Evolutionary conservation across 1,284 basidiomycete species (phyloP).

Genomic region (Heterobasidion annosum): DNA sequence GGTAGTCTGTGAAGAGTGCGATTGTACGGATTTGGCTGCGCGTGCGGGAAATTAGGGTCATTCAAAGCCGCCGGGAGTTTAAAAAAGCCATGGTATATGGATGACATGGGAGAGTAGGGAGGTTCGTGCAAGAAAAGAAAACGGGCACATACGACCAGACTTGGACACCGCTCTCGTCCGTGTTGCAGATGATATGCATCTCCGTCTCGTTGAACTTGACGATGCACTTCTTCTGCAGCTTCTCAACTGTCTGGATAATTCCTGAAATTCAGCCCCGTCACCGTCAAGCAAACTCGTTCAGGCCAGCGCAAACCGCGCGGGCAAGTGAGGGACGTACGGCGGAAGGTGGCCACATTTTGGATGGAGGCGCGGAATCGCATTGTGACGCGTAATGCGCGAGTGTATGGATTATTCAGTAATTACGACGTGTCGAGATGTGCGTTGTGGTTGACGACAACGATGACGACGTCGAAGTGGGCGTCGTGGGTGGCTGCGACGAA

Average conservation of each 20-base stretch:
- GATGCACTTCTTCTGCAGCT: constrained; percentile 76
- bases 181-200: constrained; percentile 80
- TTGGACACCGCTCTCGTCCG: constrained; percentile 80
- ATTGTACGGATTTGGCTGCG: constrained; percentile 51
- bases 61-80: not conserved
- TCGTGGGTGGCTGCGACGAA: too few species aligned
- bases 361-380: constrained; percentile 66
- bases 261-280: constrained; percentile 28
- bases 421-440: too few species aligned
- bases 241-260: constrained; percentile 72
- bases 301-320: not conserved
- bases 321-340: constrained; percentile 30
- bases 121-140: not conserved
- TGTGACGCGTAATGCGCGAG: too few species aligned
- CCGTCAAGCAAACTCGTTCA: not conserved
- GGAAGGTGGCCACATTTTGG: constrained; percentile 50
- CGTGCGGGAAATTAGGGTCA: not conserved
- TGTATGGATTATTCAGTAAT: too few species aligned
- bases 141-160: constrained; percentile 77
- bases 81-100: too few species aligned
- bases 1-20: constrained; percentile 75
- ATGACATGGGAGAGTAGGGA: too few species aligned
- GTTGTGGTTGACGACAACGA: too few species aligned
- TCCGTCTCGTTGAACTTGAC: constrained; percentile 71
- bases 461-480: too few species aligned